These are phyloP conservation scores for Starmerella vaccinii DNA, from an alignment of 805 yeast species.

Conservation along the genomic window DNA sequence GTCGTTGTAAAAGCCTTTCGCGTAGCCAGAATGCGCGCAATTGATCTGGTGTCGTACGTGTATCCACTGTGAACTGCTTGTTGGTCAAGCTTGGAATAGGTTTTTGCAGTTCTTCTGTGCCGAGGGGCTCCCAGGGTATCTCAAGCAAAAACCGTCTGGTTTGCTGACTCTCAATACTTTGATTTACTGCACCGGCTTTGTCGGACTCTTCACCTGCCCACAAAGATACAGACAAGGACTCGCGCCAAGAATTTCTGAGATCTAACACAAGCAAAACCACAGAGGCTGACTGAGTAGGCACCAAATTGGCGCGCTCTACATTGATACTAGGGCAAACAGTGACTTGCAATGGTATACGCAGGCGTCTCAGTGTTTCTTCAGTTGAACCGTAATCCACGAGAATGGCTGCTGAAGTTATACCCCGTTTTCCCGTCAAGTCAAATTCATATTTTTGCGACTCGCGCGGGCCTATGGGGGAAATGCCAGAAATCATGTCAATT, in stretches of 20 bases:
- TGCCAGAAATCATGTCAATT: constrained; percentile 13
- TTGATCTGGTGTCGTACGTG: constrained; percentile 42
- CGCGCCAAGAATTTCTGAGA: constrained; percentile 71
- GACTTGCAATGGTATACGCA: constrained; percentile 58
- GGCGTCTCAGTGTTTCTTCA: constrained; percentile 40
- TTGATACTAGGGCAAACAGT: constrained; percentile 67
- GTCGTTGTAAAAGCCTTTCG: constrained; percentile 45
- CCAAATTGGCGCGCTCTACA: constrained; percentile 61
- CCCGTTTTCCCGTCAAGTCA: constrained; percentile 61
- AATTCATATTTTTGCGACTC: constrained; percentile 41
- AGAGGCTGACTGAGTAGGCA: constrained; percentile 33
- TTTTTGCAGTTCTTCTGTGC: constrained; percentile 36
- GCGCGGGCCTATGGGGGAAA: constrained; percentile 27
- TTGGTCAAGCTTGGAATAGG: constrained; percentile 63
- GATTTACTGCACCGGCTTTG: constrained; percentile 6
- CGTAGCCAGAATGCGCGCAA: constrained; percentile 76
- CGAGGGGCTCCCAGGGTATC: constrained; percentile 43
- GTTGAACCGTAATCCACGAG: constrained; percentile 46
- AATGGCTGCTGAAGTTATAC: constrained; percentile 55
- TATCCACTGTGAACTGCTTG: constrained; percentile 55
- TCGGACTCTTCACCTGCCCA: constrained; percentile 10
- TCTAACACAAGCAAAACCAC: constrained; percentile 59
- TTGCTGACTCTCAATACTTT: constrained; percentile 32
- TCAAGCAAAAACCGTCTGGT: constrained; percentile 63
- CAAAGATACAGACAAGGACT: constrained; percentile 29